Evolutionary conservation across 306 rosid genomes (phyloP).

Genomic region (Ormosia semicastrata): DNA sequence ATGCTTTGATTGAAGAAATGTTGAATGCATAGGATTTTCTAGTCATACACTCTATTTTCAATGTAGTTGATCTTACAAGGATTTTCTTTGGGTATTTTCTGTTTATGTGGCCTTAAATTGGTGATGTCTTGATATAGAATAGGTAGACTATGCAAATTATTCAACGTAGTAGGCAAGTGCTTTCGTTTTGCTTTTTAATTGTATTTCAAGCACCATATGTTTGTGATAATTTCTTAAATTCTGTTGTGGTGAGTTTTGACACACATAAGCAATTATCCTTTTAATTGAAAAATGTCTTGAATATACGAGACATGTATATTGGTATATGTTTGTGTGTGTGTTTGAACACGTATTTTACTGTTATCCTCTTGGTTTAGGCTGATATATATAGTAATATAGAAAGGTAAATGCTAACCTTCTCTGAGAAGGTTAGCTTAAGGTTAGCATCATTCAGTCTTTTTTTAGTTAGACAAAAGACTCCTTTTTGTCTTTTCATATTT

Average conservation of each 20-base stretch:
- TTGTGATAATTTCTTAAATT: not conserved
- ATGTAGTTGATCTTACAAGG: not conserved
- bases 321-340: not conserved
- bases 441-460: not conserved
- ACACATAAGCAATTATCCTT: not conserved
- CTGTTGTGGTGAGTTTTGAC: not conserved
- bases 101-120: not conserved
- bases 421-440: not conserved
- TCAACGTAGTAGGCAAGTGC: not conserved
- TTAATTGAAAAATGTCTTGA: constrained; percentile 10
- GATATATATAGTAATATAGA: too few species aligned
- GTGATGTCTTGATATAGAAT: not conserved
- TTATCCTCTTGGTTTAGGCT: not conserved
- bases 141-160: not conserved
- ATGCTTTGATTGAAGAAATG: not conserved
- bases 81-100: not conserved
- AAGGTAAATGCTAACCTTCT: too few species aligned
- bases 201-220: not conserved
- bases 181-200: not conserved
- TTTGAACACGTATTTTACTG: not conserved
- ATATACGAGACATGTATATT: not conserved
- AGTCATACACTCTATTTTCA: not conserved
- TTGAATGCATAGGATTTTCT: not conserved
- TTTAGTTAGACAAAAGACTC: not conserved
- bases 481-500: not conserved